Conservation (phyloP, 2,329 filamentous ascomycete species). For the Calonectria honghensis region DNA sequence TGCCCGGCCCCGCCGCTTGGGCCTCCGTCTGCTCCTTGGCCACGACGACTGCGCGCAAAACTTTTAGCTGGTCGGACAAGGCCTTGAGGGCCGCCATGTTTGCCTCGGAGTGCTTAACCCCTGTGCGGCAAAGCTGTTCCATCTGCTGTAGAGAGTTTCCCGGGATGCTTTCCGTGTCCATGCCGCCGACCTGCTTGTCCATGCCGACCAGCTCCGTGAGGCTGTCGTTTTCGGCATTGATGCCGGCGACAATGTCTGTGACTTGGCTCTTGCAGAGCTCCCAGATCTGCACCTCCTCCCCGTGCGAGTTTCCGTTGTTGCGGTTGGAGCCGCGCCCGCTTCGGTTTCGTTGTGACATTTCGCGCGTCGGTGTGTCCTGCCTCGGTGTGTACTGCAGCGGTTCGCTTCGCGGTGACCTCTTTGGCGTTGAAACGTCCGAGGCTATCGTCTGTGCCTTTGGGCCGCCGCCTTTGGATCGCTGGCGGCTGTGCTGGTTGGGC, state of each 20-base stretch:
- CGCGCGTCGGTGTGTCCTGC: constrained; percentile 48
- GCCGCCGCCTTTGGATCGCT: constrained; percentile 48
- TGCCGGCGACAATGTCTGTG: constrained; percentile 61
- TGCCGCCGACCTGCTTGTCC: constrained; percentile 64
- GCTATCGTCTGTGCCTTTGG: constrained; percentile 42
- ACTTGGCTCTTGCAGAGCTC: constrained; percentile 63
- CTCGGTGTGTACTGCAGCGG: constrained; percentile 47
- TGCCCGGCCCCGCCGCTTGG: constrained; percentile 57
- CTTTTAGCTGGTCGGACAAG: constrained; percentile 65
- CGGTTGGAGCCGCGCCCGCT: constrained; percentile 67
- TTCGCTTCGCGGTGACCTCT: constrained; percentile 51
- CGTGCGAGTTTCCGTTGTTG: constrained; percentile 65
- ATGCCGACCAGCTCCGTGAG: constrained; percentile 62
- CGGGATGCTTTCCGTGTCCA: constrained; percentile 62
- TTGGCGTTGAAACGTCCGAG: constrained; percentile 52
- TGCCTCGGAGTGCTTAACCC: constrained; percentile 64
- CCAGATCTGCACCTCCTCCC: constrained; percentile 67
- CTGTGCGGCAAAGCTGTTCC: constrained; percentile 65
- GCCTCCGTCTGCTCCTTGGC: constrained; percentile 65
- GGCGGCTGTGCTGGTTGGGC: constrained; percentile 49
- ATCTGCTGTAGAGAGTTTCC: constrained; percentile 63
- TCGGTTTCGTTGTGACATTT: constrained; percentile 67
- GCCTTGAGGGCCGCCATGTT: constrained; percentile 61
- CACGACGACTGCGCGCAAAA: constrained; percentile 65
- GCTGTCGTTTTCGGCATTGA: constrained; percentile 66